Evolutionary conservation across 352 stramenopile genomes (phyloP).

Genomic region (Hyaloperonospora brassicae): DNA sequence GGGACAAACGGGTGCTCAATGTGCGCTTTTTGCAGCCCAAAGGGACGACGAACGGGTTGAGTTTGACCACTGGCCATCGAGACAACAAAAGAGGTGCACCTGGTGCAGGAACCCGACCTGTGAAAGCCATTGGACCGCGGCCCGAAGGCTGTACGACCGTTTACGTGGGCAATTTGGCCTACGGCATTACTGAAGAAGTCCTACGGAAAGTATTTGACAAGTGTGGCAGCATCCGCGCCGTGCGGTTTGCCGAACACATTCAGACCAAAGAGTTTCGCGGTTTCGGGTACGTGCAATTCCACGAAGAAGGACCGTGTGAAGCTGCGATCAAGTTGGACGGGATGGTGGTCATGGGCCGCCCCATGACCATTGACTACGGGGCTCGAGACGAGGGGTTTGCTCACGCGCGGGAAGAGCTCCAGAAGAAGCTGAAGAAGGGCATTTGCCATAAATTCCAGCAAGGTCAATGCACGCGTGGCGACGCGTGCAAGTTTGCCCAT

Average conservation of each 20-base stretch:
- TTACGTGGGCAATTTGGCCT: slow-evolving; percentile 95
- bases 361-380: slow-evolving; percentile 80
- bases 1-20: slow-evolving; percentile 73
- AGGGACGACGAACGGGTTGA: slow-evolving; percentile 27
- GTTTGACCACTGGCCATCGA: too few relatives aligned
- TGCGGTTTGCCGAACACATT: slow-evolving; percentile 81
- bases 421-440: slow-evolving; percentile 72
- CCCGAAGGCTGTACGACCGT: slow-evolving; percentile 87
- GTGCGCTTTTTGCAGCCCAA: slow-evolving; percentile 71
- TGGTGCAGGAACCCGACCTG: slow-evolving; percentile 10
- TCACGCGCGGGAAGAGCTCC: slow-evolving; percentile 58
- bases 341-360: slow-evolving; percentile 75
- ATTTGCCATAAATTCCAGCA: slow-evolving; percentile 69
- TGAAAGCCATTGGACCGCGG: slow-evolving; percentile 51
- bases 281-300: slow-evolving; percentile 91
- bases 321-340: slow-evolving; percentile 72
- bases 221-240: slow-evolving; percentile 68
- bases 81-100: slow-evolving; percentile 9
- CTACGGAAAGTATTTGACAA: slow-evolving; percentile 74
- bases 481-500: slow-evolving; percentile 69
- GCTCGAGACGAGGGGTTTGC: slow-evolving; percentile 56
- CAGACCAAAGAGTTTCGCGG: slow-evolving; percentile 80
- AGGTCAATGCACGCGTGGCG: slow-evolving; percentile 47
- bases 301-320: slow-evolving; percentile 82
- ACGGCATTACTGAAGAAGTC: slow-evolving; percentile 88